Conservation (phyloP, 2,329 filamentous ascomycete genomes). For the Teratosphaeria destructans region DNA sequence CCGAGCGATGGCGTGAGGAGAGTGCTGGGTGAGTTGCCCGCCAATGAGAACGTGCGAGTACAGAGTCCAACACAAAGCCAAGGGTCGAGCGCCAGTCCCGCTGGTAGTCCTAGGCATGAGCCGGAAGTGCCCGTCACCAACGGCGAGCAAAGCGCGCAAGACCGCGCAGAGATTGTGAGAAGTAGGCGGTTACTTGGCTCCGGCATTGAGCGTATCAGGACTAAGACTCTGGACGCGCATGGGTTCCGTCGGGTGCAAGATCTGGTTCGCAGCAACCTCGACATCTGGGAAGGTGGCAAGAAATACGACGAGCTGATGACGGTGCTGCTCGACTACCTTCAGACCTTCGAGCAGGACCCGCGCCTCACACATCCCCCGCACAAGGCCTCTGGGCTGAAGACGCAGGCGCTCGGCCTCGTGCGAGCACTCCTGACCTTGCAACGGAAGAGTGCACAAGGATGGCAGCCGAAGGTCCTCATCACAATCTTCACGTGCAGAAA, state of each 20-base stretch:
- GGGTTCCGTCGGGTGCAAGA: conserved; percentile 71
- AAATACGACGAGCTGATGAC: conserved; percentile 58
- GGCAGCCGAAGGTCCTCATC: conserved; percentile 58
- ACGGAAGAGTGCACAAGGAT: conserved; percentile 54
- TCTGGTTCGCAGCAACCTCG: conserved; percentile 54
- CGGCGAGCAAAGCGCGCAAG: conserved; percentile 17
- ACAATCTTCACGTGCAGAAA: conserved; percentile 56
- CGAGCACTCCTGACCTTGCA: conserved; percentile 61
- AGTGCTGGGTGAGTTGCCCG: conserved; percentile 41
- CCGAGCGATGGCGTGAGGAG: conserved; percentile 23
- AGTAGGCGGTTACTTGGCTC: conserved; percentile 56
- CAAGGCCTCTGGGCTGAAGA: conserved; percentile 51
- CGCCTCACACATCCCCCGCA: conserved; percentile 18
- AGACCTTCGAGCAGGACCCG: conserved; percentile 39
- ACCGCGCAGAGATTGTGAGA: conserved; percentile 32
- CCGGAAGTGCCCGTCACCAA: conserved; percentile 6
- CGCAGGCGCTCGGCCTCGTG: conserved; percentile 63
- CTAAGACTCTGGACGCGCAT: conserved; percentile 65
- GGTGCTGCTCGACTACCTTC: conserved; percentile 62
- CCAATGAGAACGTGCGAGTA: conserved; percentile 35
- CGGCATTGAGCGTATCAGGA: conserved; percentile 62
- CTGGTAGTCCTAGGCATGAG: conserved; percentile 16
- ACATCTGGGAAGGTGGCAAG: conserved; percentile 53
- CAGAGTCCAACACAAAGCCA: conserved; percentile 20
- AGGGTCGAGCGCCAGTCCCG: conserved; percentile 19